Base-by-base conservation (phyloP, 2,329 filamentous ascomycete species). In the Colletotrichum sp. region DNA sequence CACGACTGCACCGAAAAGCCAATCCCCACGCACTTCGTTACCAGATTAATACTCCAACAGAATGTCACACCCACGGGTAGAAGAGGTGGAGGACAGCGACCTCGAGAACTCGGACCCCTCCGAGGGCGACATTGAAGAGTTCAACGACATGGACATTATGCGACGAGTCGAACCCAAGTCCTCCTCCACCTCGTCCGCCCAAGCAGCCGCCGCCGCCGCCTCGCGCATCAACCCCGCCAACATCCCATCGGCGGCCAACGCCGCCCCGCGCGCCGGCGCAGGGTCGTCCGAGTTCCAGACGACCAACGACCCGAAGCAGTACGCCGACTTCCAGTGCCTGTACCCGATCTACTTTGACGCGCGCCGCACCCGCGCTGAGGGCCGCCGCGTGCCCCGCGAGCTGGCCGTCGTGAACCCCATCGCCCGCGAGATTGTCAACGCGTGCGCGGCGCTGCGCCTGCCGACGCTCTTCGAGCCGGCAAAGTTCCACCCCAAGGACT, bases 341-440 rank as follows among this genome's bases (percentile, higher is more conserved):
- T 99, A 99, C 87, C 96, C 97, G 0, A 88, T 98, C 75, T 99
- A 99, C 90, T 99, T 99, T 82, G 96, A 98, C 89, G 90, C 90
- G 78, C 88, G 88, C 28, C 92, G 95, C 66, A 91, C 92, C 56
- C 93, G 96, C 73, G 92, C 93, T 74, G 90, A 97, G 81, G 97
- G 97, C 48, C 92, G 97, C 18, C 93, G 96, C 80, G 96, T 98
- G 10, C 87, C 92, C 66, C 86, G 89, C 68, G 87, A 91, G 66
- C 89, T 95, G 8, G 96, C 96, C 1, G 94, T 98, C 7, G 83
- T 88, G 73, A 97, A 96, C 86, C 97, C 97, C 32, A 90, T 99
- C 56, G 97, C 97, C 9, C 91, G 94, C 81, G 95, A 97, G 81
- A 96, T 99, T 82, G 94, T 96, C 60, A 93, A 95, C 82, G 96